phyloP scores from a whole-genome alignment of 352 stramenopile genomes.

The Globisporangium okanoganense region DNA sequence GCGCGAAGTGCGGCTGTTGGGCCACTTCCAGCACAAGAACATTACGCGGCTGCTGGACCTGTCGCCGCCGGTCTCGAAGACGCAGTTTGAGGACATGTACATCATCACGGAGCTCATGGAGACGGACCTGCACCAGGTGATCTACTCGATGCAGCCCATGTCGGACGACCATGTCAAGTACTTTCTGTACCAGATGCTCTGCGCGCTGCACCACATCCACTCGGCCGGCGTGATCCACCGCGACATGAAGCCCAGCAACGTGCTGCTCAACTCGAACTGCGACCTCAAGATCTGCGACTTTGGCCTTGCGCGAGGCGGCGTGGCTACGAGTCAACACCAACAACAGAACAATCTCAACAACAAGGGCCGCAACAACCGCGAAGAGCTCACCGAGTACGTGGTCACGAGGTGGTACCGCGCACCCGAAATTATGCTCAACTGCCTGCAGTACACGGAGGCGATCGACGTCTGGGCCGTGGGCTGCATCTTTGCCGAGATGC shows the following conservation, averaged over 20 bases:
- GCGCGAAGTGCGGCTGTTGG: constrained; percentile 87
- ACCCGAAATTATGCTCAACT: constrained; percentile 90
- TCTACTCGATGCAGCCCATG: constrained; percentile 92
- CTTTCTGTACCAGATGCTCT: constrained; percentile 84
- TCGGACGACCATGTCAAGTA: constrained; percentile 88
- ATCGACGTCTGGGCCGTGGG: constrained; percentile 95
- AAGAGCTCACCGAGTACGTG: constrained; percentile 13
- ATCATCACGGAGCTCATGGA: constrained; percentile 97
- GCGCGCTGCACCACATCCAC: constrained; percentile 91
- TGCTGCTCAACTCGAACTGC: constrained; percentile 77
- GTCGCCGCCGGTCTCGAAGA: constrained; percentile 86
- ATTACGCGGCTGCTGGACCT: constrained; percentile 93
- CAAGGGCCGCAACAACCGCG: constrained; percentile 34
- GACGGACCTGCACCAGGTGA: constrained; percentile 95
- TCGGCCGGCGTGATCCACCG: constrained; percentile 86
- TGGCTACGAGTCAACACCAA: constrained; percentile 44
- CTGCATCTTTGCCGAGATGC: constrained; percentile 98
- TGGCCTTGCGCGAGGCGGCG: constrained; percentile 79
- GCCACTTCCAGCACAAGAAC: constrained; percentile 89
- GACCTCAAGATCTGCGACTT: constrained; percentile 93
- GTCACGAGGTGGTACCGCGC: constrained; percentile 4
- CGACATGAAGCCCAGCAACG: constrained; percentile 83
- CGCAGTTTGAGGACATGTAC: constrained; percentile 95
- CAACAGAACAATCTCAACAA: constrained; percentile 44
- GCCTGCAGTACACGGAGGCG: constrained; percentile 92